A percentile compares a stretch with the other conserved stretches of the same genome.
Evolutionary conservation across 495 filamentous ascomycete species (phyloP).

Genomic region (Hypoxylon rickii): DNA sequence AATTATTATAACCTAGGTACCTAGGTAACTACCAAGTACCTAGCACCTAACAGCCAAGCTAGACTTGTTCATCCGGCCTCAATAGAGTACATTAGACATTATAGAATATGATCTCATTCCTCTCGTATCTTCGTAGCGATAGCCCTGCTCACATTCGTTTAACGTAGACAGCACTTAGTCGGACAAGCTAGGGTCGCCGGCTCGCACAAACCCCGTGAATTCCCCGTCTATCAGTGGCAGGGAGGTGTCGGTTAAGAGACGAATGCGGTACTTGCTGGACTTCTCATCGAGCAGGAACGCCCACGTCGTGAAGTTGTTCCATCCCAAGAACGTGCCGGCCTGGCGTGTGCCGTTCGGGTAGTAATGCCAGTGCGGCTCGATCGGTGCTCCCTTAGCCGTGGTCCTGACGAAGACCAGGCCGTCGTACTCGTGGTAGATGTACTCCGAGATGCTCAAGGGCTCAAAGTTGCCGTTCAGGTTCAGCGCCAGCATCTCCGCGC

Average conservation of each 20-base stretch:
- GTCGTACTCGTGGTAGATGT: constrained; percentile 30
- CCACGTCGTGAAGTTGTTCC: constrained; percentile 30
- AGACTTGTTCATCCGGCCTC: no score
- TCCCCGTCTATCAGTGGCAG: constrained; percentile 9
- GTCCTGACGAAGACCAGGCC: constrained; percentile 24
- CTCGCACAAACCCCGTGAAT: constrained; percentile 27
- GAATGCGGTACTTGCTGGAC: constrained; percentile 15
- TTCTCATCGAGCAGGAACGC: constrained; percentile 16
- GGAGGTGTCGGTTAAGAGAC: constrained; percentile 18
- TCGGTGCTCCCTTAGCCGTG: constrained; percentile 18
- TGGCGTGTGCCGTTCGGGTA: constrained; percentile 30
- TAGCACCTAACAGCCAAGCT: no score
- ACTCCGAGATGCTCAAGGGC: constrained; percentile 29
- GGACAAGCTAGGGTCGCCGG: constrained; percentile 16
- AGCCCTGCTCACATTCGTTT: no score
- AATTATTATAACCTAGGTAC: constrained; percentile 10
- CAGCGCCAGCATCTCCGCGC: constrained; percentile 28
- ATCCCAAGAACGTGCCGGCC: constrained; percentile 22
- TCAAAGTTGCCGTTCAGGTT: constrained; percentile 18
- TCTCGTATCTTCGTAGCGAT: no score
- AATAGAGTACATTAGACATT: no score
- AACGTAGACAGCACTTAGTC: no score
- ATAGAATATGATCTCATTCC: no score
- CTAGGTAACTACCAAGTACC: constrained; percentile 2
- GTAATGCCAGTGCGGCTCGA: constrained; percentile 33